Percentiles rank a stretch among this genome's conserved stretches.
phyloP scores from a whole-genome alignment of 352 stramenopile species.

The Halophytophthora batemanensis region DNA sequence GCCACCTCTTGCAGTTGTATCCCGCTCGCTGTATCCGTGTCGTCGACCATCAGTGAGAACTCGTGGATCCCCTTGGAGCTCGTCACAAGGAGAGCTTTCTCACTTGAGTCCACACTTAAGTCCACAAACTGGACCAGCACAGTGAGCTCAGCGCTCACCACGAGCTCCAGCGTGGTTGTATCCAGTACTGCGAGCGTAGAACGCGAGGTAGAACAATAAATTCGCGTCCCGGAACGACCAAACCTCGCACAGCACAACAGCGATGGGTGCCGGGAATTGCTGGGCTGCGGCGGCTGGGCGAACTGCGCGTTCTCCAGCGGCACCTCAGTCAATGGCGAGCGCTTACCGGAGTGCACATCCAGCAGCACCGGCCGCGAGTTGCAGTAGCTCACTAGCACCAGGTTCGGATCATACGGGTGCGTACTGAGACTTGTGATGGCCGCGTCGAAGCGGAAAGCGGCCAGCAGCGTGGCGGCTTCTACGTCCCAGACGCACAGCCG shows the following conservation, averaged over 20 bases:
- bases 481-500: conserved; percentile 72
- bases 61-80: conserved; percentile 81
- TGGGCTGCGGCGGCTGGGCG: conserved; percentile 38
- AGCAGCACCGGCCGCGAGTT: conserved; percentile 54
- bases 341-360: conserved; percentile 38
- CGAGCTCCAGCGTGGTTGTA: conserved; percentile 37
- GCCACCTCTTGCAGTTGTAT: conserved; percentile 36
- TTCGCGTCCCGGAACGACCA: conserved; percentile 42
- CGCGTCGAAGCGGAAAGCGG: conserved; percentile 55
- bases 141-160: conserved; percentile 44
- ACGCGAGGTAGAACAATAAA: conserved; percentile 73
- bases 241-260: conserved; percentile 54
- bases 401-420: conserved; percentile 48
- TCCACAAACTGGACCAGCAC: conserved; percentile 72
- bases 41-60: conserved; percentile 21
- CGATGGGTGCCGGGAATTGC: conserved; percentile 52
- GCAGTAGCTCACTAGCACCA: conserved; percentile 59
- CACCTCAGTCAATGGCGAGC: conserved; percentile 25
- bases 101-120: conserved; percentile 46
- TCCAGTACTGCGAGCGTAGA: conserved; percentile 61
- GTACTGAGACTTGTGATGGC: conserved; percentile 52
- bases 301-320: conserved; percentile 53
- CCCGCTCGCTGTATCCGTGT: conserved; percentile 1
- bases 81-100: conserved; percentile 54
- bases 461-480: conserved; percentile 47